Base-by-base conservation (phyloP, 2,329 filamentous ascomycete species). In the Plectosphaerella cucumerina region DNA sequence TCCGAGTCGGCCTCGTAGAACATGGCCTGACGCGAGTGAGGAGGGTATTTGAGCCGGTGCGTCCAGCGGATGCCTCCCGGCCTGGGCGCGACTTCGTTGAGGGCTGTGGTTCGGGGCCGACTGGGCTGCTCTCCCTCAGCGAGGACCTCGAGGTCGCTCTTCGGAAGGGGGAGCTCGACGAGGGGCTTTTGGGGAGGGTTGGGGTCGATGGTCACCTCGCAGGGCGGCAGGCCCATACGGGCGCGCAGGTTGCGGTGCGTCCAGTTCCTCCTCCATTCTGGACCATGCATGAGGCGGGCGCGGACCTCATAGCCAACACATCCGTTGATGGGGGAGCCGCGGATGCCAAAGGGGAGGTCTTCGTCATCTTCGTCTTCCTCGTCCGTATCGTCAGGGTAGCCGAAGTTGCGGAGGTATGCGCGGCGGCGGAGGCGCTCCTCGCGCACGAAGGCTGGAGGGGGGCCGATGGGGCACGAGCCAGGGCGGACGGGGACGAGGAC, bases 381-480 rank as follows among this genome's bases (percentile, higher is more conserved):
- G 22, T 33, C 18, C 3, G 41, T 23, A 5, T 20, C 17, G 10
- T 20, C 23, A 5, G n/a, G n/a, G 35, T 20, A 20, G 39, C 39
- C 39, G 6, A 39, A 39, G 35, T 39, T 15, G 35, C 35, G 35
- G 35, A 15, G 14, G 35, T 39, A 39, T 3, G 15, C 35, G 17
- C 5, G 35, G 15, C 35, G 35, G 14, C 35, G 35, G 15, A n/a
- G 15, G 6, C 12, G 17, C n/a, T 42, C 39, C 9, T 17, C 39
- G n/a, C 17, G 39, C 3, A 42, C 10, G 39, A 42, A 42, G n/a
- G 39, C 39, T 3, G 17, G 17, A 20, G n/a, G 17, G 8, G 47
- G 47, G n/a, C 47, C 47, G 4, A 35, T n/a, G 21, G 53, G 53
- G n/a, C 55, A 57, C 2, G 50, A 45, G 18, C 55, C 55, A 6